Evolutionary conservation across 2,329 filamentous ascomycete genomes (phyloP), one percentile per base, ranked within the genome.

Genomic region (Pseudogymnoascus sp.): DNA sequence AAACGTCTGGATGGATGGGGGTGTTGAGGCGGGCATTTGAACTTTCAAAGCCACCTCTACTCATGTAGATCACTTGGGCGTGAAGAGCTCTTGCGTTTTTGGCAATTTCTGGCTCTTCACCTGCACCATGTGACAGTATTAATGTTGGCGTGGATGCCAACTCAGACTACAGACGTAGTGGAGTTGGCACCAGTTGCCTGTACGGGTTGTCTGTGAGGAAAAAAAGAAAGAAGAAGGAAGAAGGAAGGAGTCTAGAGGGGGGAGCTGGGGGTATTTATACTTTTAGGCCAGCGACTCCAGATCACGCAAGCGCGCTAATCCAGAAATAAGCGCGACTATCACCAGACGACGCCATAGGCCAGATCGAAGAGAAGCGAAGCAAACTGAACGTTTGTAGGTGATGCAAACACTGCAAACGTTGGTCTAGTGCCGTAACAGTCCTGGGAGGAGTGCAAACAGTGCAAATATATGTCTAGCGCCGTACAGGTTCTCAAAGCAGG

Each of bases 351-450:
- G n/a, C 45, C 45, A 52, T 52, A 30, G n/a, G 45, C 23, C 6
- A 9, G 26, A 52, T 52, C n/a, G 30, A 18, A 12, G 23, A 52
- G 23, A 52, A 52, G 23, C 45, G 26, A 52, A 28, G 10, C 23
- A 15, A 30, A 12, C 9, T 30, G 26, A 18, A 52, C 45, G 23
- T 9, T 52, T 28, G 12, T 15, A 18, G 41, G 41, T 5, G 26
- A n/a, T 52, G 41, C 41, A 52, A 52, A 52, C 41, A 52, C 41
- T 10, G n/a, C 41, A 52, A 52, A 30, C 41, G n/a, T 52, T 52
- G 23, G 23, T n/a, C 26, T 12, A 30, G 23, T 52, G n/a, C 41
- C 7, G 9, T 28, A 30, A 3, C 9, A 6, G 41, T 18, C 23
- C 3, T 18, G 41, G 8, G 13, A 6, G 5, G 7, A 10, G 41